phyloP scores from a whole-genome alignment of 129 eudicot species.

The Flaveria robusta region DNA sequence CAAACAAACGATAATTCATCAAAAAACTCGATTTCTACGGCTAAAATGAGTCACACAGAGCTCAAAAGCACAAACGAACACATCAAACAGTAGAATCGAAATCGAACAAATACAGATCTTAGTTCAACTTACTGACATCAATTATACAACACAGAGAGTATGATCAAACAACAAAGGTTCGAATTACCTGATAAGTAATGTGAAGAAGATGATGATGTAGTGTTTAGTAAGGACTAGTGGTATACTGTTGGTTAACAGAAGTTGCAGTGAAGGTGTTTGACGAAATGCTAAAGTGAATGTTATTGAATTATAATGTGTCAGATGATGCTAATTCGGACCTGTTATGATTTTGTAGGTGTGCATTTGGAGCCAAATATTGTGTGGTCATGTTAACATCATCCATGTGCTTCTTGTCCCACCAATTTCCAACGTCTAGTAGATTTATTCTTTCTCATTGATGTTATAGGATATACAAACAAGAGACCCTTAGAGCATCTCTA shows the following conservation, averaged over 20 bases:
- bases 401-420: slow-evolving; percentile 27
- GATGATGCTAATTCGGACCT: slow-evolving; percentile 20
- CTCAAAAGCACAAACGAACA: slow-evolving; percentile 5
- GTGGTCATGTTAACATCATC: slow-evolving; percentile 5
- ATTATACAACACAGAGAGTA: background rate
- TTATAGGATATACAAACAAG: background rate
- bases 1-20: slow-evolving; percentile 10
- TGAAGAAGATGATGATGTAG: background rate
- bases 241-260: slow-evolving; percentile 10
- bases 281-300: slow-evolving; percentile 21
- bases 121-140: too few relatives aligned
- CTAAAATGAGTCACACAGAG: background rate
- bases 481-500: background rate
- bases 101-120: too few relatives aligned
- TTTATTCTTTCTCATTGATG: background rate
- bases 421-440: background rate
- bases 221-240: background rate
- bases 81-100: background rate
- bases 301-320: background rate
- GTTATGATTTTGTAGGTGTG: slow-evolving; percentile 12
- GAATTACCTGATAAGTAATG: background rate
- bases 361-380: slow-evolving; percentile 35
- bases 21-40: slow-evolving; percentile 17
- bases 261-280: slow-evolving; percentile 31
- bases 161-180: background rate